Conservation (phyloP, 2,329 filamentous ascomycete species). For the Apiospora koreana region DNA sequence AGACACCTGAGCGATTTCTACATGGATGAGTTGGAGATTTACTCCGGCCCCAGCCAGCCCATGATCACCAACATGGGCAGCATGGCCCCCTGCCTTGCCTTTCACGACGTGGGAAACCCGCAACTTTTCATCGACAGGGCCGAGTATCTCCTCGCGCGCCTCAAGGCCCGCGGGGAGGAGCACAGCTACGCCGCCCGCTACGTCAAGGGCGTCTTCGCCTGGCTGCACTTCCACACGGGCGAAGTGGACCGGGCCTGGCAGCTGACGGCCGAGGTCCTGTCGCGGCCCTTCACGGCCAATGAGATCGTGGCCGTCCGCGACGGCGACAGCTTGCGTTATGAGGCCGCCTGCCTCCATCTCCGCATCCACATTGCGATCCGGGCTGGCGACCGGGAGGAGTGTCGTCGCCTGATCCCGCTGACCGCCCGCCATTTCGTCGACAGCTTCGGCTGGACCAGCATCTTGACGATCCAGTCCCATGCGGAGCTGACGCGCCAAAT, state of each 20-base stretch:
- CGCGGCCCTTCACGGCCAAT: not conserved
- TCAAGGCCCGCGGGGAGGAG: not conserved
- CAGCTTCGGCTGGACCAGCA: not conserved
- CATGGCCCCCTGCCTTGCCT: not conserved
- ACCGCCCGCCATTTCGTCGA: not conserved
- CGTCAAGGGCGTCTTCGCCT: not conserved
- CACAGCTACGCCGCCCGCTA: not conserved
- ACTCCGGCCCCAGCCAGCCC: not conserved
- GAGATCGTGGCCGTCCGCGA: not conserved
- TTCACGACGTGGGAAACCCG: not conserved
- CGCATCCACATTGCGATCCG: not conserved
- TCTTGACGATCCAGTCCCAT: not conserved
- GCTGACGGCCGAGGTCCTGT: not conserved
- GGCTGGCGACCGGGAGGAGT: not conserved
- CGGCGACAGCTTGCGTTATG: not conserved
- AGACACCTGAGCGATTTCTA: not conserved
- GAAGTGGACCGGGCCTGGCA: not conserved
- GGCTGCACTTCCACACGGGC: not conserved
- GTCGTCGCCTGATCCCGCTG: not conserved
- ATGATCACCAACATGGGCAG: not conserved
- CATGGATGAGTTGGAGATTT: not conserved
- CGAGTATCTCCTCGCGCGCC: not conserved
- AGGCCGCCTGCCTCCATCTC: not conserved
- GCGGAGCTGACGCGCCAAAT: not conserved
- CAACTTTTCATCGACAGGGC: not conserved